Evolutionary conservation across 2,329 filamentous ascomycete species (phyloP).

Genomic region (Penicillium paneum): DNA sequence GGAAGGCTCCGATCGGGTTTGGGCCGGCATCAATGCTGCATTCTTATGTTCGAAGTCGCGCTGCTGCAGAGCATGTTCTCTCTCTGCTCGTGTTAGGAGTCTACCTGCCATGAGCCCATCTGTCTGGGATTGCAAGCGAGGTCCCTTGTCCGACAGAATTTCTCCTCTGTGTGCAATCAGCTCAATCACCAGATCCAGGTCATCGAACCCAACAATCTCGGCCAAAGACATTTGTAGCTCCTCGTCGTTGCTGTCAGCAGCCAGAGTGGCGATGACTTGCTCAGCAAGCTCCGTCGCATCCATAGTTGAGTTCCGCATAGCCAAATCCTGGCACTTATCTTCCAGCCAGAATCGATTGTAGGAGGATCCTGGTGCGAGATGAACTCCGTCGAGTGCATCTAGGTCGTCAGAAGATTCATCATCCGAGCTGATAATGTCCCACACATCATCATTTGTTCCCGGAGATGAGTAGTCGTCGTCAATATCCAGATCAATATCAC

Average conservation of each 20-base stretch:
- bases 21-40: slow-evolving; percentile 65
- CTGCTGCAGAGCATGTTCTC: slow-evolving; percentile 71
- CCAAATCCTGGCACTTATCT: slow-evolving; percentile 64
- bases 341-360: slow-evolving; percentile 70
- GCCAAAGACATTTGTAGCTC: slow-evolving; percentile 88
- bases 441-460: slow-evolving; percentile 72
- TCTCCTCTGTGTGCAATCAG: slow-evolving; percentile 74
- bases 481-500: slow-evolving; percentile 55
- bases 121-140: slow-evolving; percentile 35
- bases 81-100: slow-evolving; percentile 71
- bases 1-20: slow-evolving; percentile 65
- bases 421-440: slow-evolving; percentile 82
- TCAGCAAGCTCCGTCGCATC: slow-evolving; percentile 68
- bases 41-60: slow-evolving; percentile 83
- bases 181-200: slow-evolving; percentile 89
- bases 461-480: slow-evolving; percentile 62
- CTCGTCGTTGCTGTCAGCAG: slow-evolving; percentile 69
- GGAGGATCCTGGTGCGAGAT: slow-evolving; percentile 28
- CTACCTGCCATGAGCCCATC: slow-evolving; percentile 50
- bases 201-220: slow-evolving; percentile 88
- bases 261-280: slow-evolving; percentile 72
- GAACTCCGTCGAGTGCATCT: slow-evolving; percentile 45
- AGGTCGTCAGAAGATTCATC: slow-evolving; percentile 65
- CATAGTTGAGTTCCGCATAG: slow-evolving; percentile 63
- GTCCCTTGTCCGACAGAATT: slow-evolving; percentile 51